Evolutionary conservation across 805 yeast genomes (phyloP).

Genomic region (Yamadazyma endophytica): DNA sequence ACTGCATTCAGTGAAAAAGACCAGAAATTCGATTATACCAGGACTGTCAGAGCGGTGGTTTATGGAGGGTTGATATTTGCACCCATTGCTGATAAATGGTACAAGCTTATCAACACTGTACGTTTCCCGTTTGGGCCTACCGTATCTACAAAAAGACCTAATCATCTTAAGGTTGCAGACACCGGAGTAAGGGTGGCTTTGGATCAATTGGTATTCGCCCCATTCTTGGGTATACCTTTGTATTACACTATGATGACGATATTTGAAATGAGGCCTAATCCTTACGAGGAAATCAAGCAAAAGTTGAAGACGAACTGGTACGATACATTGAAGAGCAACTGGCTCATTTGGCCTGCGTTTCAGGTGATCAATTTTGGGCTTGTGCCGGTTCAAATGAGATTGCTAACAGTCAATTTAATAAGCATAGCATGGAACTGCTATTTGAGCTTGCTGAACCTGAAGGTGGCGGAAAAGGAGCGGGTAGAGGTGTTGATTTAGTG

Average conservation of each 20-base stretch:
- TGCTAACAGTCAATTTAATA: slow-evolving; percentile 64
- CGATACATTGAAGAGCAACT: slow-evolving; percentile 69
- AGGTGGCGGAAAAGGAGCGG: slow-evolving; percentile 1
- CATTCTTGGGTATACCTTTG: slow-evolving; percentile 63
- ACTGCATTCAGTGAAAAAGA: slow-evolving; percentile 25
- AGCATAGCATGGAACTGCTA: slow-evolving; percentile 84
- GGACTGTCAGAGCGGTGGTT: slow-evolving; percentile 60
- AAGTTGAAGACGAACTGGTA: slow-evolving; percentile 52
- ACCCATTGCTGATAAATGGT: slow-evolving; percentile 73
- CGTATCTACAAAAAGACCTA: background rate
- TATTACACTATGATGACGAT: slow-evolving; percentile 66
- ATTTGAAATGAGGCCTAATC: slow-evolving; percentile 49
- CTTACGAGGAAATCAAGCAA: slow-evolving; percentile 30
- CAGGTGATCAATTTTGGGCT: slow-evolving; percentile 74
- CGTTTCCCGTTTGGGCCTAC: slow-evolving; percentile 9
- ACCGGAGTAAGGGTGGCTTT: slow-evolving; percentile 47
- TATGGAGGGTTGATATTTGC: slow-evolving; percentile 77
- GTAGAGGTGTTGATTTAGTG: no score
- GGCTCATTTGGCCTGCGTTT: slow-evolving; percentile 89
- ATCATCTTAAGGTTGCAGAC: slow-evolving; percentile 6
- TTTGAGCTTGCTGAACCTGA: slow-evolving; percentile 45
- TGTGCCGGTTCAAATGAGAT: slow-evolving; percentile 67
- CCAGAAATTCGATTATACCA: slow-evolving; percentile 40
- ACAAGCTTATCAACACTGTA: slow-evolving; percentile 45
- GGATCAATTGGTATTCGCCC: slow-evolving; percentile 79